These are phyloP conservation scores for Annona cherimola DNA, from an alignment of 164 flowering plant genomes.

Conservation along the genomic window DNA sequence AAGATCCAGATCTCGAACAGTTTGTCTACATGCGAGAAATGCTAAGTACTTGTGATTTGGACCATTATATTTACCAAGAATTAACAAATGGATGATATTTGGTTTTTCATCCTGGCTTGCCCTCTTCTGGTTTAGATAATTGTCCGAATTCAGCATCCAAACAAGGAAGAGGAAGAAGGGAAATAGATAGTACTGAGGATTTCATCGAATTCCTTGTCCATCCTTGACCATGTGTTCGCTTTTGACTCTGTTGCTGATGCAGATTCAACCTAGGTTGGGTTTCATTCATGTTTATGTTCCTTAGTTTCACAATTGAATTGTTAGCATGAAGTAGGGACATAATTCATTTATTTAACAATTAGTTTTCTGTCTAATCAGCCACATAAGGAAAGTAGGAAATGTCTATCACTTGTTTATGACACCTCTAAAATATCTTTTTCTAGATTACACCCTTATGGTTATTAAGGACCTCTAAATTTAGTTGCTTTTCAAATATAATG, in stretches of 20 bases:
- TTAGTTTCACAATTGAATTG: too few species aligned
- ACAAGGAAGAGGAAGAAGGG: conserved; percentile 68
- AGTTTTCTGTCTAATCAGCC: too few species aligned
- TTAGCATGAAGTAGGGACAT: too few species aligned
- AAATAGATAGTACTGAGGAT: conserved; percentile 55
- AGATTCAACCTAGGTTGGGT: conserved; percentile 61
- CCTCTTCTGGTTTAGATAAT: conserved; percentile 44
- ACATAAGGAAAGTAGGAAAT: too few species aligned
- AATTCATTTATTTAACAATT: too few species aligned
- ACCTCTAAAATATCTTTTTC: too few species aligned
- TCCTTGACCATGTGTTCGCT: conserved; percentile 68
- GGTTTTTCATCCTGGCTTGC: neutral
- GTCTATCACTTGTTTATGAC: too few species aligned
- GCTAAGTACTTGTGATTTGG: neutral
- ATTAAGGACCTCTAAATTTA: too few species aligned
- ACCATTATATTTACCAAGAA: too few species aligned
- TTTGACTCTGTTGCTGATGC: conserved; percentile 78
- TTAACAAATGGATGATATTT: neutral
- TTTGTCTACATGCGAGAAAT: neutral
- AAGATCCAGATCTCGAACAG: neutral
- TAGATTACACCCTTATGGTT: too few species aligned
- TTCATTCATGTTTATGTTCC: neutral
- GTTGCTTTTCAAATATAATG: too few species aligned
- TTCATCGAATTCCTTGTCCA: conserved; percentile 55
- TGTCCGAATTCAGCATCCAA: conserved; percentile 75